Conservation (phyloP, 176 grass and related monocot genomes). For the Eremochloa ophiuroides region DNA sequence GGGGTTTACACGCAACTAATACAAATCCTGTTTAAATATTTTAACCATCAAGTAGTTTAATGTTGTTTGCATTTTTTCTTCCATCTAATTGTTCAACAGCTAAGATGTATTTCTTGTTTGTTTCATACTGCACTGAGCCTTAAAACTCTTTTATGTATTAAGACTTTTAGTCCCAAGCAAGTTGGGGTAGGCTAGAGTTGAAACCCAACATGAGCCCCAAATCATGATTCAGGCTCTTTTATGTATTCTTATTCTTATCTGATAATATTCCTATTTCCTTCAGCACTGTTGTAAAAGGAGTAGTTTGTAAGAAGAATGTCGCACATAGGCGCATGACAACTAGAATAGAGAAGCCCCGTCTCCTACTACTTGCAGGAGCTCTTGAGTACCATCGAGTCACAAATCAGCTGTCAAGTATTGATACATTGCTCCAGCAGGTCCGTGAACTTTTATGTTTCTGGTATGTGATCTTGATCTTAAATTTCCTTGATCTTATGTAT, state of each 20-base stretch:
- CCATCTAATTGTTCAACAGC: neutral
- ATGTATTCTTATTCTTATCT: constrained; percentile 21
- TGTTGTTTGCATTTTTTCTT: neutral
- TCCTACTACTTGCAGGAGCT: constrained; percentile 86
- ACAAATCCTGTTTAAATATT: neutral
- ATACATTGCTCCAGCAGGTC: constrained; percentile 95
- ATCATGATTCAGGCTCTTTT: no score
- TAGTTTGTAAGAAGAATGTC: constrained; percentile 98
- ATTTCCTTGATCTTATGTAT: constrained; percentile 13
- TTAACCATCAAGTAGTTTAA: neutral
- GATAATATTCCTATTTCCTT: constrained; percentile 37
- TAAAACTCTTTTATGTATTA: constrained; percentile 5
- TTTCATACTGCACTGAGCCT: constrained; percentile 23
- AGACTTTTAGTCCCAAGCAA: no score
- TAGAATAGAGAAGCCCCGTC: constrained; percentile 76
- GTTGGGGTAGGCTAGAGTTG: no score
- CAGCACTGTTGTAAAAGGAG: constrained; percentile 87
- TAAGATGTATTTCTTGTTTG: neutral
- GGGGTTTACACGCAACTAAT: neutral
- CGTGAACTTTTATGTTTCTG: constrained; percentile 24
- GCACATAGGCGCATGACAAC: constrained; percentile 88
- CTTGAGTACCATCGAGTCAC: constrained; percentile 92
- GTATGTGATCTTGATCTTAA: neutral
- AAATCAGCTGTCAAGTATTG: constrained; percentile 89
- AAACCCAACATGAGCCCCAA: no score